Evolutionary conservation across 2,329 filamentous ascomycete species (phyloP).

Genomic region (Chaetomium olivaceum): DNA sequence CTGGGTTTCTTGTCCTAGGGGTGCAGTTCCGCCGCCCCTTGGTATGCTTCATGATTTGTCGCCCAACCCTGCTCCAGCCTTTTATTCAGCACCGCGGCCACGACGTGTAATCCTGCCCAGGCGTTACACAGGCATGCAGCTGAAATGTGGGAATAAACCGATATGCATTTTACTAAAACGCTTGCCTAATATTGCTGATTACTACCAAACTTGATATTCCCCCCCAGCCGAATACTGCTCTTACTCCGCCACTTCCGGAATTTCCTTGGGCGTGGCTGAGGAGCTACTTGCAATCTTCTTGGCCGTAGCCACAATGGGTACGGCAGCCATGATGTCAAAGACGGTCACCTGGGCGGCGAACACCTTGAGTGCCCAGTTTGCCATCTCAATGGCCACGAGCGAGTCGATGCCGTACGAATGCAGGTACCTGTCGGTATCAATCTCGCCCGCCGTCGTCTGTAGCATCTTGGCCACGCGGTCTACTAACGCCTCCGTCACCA

Average conservation of each 20-base stretch:
- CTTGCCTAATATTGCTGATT: too few species aligned
- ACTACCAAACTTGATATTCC: background rate
- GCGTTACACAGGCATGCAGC: too few species aligned
- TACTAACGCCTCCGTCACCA: background rate
- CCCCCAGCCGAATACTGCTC: too few species aligned
- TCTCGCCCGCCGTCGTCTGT: background rate
- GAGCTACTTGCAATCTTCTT: background rate
- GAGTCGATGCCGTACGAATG: constrained; percentile 8
- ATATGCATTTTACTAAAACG: too few species aligned
- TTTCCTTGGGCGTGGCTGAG: background rate
- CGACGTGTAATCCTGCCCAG: too few species aligned
- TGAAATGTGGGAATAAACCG: too few species aligned
- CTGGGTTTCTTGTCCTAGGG: too few species aligned
- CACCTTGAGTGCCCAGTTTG: background rate
- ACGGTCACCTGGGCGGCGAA: background rate
- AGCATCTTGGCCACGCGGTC: constrained; percentile 3
- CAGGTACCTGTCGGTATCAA: background rate
- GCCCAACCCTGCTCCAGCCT: too few species aligned
- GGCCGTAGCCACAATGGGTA: background rate
- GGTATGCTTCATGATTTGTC: too few species aligned
- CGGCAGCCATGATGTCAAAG: constrained; percentile 5
- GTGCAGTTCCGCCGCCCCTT: too few species aligned
- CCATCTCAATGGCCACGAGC: background rate
- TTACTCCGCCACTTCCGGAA: background rate
- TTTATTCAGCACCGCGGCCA: too few species aligned